These are phyloP conservation scores for Galerina marginata DNA, from an alignment of 768 basidiomycete species.

Conservation along the genomic window DNA sequence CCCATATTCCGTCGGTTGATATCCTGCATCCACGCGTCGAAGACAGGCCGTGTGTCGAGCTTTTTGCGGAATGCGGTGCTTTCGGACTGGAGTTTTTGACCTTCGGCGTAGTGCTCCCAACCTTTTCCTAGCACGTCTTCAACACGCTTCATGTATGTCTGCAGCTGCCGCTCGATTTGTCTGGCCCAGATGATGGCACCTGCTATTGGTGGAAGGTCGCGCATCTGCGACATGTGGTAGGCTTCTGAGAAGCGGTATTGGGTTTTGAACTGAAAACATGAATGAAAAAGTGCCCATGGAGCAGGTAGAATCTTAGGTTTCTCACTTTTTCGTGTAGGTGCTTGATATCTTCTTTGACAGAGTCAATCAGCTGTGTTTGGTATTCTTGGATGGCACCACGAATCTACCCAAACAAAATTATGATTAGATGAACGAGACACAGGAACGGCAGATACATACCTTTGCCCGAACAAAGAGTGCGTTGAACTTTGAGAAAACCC, in stretches of 20 bases:
- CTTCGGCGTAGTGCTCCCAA: slow-evolving; percentile 99
- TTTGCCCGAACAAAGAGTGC: slow-evolving; percentile 95
- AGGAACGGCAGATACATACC: slow-evolving; percentile 47
- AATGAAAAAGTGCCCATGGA: background rate
- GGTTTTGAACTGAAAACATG: slow-evolving; percentile 77
- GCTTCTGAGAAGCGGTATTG: slow-evolving; percentile 96
- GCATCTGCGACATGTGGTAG: slow-evolving; percentile 98
- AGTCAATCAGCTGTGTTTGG: slow-evolving; percentile 97
- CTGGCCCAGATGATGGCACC: slow-evolving; percentile 98
- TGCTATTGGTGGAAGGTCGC: slow-evolving; percentile 97
- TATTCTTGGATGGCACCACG: slow-evolving; percentile 99
- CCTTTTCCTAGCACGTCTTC: slow-evolving; percentile 98
- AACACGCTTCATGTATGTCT: slow-evolving; percentile 98
- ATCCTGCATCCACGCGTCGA: slow-evolving; percentile 95
- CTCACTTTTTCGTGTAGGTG: slow-evolving; percentile 88
- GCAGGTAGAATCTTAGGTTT: background rate
- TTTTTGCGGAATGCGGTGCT: slow-evolving; percentile 92
- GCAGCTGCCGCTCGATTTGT: slow-evolving; percentile 97
- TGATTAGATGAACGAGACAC: background rate
- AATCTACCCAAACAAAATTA: slow-evolving; percentile 55
- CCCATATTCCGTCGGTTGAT: slow-evolving; percentile 93
- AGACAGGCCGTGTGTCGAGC: slow-evolving; percentile 92
- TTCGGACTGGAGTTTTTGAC: slow-evolving; percentile 95
- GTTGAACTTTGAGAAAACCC: slow-evolving; percentile 98
- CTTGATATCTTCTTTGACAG: slow-evolving; percentile 98